Evolutionary conservation across 164 flowering plant genomes (phyloP).

Genomic region (Vitis vinifera): DNA sequence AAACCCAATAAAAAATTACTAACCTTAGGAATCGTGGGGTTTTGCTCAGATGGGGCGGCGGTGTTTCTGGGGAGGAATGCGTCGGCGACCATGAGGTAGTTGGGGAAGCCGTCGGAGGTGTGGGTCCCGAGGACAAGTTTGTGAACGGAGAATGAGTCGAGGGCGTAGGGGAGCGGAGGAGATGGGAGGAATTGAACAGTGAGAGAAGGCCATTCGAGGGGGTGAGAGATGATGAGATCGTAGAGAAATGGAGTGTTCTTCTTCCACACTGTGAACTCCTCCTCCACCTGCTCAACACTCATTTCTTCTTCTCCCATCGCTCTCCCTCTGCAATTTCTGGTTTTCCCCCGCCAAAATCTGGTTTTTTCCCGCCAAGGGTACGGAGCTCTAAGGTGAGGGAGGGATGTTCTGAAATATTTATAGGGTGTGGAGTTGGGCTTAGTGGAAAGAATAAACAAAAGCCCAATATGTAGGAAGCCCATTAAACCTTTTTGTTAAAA

Average conservation of each 20-base stretch:
- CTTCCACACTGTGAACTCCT: constrained; percentile 87
- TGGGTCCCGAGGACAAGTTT: constrained; percentile 84
- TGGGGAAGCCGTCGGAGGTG: constrained; percentile 70
- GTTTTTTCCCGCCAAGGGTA: constrained; percentile 20
- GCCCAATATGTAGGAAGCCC: too few species aligned
- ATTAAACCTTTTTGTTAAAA: too few species aligned
- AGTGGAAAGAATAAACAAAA: too few species aligned
- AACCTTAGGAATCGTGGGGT: constrained; percentile 37
- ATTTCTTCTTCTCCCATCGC: constrained; percentile 23
- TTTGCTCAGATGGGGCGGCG: constrained; percentile 10
- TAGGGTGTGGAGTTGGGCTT: too few species aligned
- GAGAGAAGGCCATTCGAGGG: constrained; percentile 96
- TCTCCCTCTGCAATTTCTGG: constrained; percentile 4
- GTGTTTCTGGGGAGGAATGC: constrained; percentile 47
- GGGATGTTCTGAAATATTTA: too few species aligned
- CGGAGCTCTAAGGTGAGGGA: too few species aligned
- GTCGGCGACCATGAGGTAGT: constrained; percentile 84
- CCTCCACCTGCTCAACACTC: constrained; percentile 37
- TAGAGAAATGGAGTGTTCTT: constrained; percentile 87
- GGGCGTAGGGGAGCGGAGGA: constrained; percentile 20
- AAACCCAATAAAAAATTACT: not conserved
- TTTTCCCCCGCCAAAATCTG: not conserved
- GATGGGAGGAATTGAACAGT: constrained; percentile 89
- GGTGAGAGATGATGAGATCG: constrained; percentile 77
- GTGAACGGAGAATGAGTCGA: constrained; percentile 45